Conservation (phyloP, 2,329 filamentous ascomycete genomes). For the Kalaharituber pfeilii region DNA sequence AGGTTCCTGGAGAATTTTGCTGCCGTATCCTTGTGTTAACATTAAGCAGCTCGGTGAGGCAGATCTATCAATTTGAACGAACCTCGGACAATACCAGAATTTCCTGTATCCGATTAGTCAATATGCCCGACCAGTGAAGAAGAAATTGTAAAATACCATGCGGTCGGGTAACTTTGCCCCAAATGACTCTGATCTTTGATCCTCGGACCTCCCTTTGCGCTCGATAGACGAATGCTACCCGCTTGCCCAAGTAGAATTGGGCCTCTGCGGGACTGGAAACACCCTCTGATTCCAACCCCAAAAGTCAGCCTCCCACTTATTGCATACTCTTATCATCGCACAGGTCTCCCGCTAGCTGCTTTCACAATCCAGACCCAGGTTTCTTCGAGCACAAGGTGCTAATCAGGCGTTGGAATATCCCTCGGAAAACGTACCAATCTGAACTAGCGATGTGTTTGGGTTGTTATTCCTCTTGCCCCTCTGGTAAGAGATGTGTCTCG, state of each 20-base stretch:
- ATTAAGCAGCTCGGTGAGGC: neutral
- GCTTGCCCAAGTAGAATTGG: conserved; percentile 98
- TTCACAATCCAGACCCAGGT: neutral
- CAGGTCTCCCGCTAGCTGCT: neutral
- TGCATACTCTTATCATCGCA: neutral
- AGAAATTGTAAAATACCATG: conserved; percentile 42
- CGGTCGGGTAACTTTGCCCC: conserved; percentile 92
- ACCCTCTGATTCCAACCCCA: conserved; percentile 42
- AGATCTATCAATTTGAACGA: conserved; percentile 15
- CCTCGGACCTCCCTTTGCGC: conserved; percentile 86
- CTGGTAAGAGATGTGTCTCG: conserved; percentile 96
- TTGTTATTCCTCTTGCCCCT: conserved; percentile 82
- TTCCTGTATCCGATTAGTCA: conserved; percentile 33
- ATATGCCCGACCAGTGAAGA: conserved; percentile 43
- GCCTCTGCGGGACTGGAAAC: conserved; percentile 80
- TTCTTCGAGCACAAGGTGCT: neutral
- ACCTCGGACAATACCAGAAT: conserved; percentile 87
- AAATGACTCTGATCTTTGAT: conserved; percentile 68
- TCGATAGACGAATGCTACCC: conserved; percentile 96
- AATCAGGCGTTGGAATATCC: neutral
- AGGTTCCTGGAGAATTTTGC: conserved; percentile 91
- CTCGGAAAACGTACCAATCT: conserved; percentile 40
- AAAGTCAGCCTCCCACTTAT: neutral
- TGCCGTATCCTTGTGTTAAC: neutral
- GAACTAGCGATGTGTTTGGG: conserved; percentile 83